phyloP scores from a whole-genome alignment of 1,284 basidiomycete genomes.

The Melampsora americana region DNA sequence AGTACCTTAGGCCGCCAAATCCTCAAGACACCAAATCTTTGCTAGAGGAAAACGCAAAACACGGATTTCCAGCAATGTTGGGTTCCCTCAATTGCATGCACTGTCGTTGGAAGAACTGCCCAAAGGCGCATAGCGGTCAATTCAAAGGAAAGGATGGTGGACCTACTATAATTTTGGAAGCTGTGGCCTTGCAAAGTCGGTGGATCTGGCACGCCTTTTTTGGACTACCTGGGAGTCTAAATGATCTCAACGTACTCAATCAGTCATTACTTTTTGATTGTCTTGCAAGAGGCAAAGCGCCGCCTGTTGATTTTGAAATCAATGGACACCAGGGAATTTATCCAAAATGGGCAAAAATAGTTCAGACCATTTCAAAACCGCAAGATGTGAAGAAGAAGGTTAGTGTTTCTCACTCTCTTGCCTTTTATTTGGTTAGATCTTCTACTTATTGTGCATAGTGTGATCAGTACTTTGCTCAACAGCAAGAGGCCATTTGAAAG shows the following conservation, averaged over 20 bases:
- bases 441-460: too few relatives aligned
- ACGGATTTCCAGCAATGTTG: slow-evolving; percentile 1
- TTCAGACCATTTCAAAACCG: not conserved
- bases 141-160: too few relatives aligned
- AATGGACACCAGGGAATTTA: slow-evolving; percentile 10
- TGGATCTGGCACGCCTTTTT: slow-evolving; percentile 9
- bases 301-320: not conserved
- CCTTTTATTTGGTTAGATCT: not conserved
- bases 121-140: not conserved
- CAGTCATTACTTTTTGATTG: not conserved
- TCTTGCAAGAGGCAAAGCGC: not conserved
- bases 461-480: not conserved
- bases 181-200: not conserved
- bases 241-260: slow-evolving; percentile 6
- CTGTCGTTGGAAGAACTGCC: slow-evolving; percentile 32
- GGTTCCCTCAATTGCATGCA: slow-evolving; percentile 7
- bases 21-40: not conserved
- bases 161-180: slow-evolving; percentile 8
- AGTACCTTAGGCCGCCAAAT: not conserved
- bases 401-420: not conserved
- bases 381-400: not conserved
- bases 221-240: not conserved
- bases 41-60: not conserved
- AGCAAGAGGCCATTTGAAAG: not conserved
- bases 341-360: not conserved